Conservation (phyloP, 345 rosid species). For the Eucalyptus paniculata region DNA sequence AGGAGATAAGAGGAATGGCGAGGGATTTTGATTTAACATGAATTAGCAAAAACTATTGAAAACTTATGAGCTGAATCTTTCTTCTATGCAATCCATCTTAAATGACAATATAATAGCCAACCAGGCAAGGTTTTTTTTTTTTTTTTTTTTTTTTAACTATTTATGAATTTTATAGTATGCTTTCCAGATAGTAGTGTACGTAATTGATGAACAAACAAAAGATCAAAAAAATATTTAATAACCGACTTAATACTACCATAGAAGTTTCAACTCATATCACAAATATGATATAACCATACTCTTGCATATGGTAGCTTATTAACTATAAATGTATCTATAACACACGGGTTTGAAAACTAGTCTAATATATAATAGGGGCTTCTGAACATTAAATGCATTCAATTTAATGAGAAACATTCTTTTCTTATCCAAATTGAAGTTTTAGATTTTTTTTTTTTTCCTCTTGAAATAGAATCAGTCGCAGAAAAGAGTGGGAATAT, state of each 20-base stretch:
- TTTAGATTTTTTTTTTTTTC: neutral
- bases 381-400: neutral
- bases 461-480: neutral
- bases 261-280: neutral
- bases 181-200: neutral
- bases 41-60: neutral
- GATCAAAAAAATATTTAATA: neutral
- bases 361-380: neutral
- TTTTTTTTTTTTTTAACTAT: neutral
- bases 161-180: neutral
- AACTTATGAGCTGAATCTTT: neutral
- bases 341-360: neutral
- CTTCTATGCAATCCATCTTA: neutral
- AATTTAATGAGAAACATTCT: neutral
- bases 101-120: neutral
- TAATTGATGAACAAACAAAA: neutral
- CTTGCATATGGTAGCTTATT: neutral
- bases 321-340: neutral
- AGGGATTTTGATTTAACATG: neutral
- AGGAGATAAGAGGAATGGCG: neutral
- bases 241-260: neutral
- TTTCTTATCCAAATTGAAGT: neutral
- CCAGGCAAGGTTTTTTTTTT: neutral
- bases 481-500: neutral
- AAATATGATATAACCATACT: neutral